Evolutionary conservation across 1,139 yeast species (phyloP), one percentile per base, ranked within the genome.

Genomic region (Diutina ranongensis): DNA sequence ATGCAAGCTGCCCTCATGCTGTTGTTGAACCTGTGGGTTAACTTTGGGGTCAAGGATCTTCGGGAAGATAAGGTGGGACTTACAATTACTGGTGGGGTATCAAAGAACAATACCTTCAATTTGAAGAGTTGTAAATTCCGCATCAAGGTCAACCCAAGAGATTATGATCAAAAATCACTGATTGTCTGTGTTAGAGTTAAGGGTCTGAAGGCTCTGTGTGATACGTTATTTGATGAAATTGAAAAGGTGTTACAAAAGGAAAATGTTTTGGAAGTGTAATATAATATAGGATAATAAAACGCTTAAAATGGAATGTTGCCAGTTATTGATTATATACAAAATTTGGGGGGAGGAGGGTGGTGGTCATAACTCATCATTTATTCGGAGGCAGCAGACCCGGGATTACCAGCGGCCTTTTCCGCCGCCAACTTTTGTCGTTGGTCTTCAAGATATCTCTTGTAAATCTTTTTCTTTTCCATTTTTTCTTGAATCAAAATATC

Each of bases 61-160:
- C 65, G 64, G 45, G 64, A 74, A 46, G 74, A 72, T 53, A 65
- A 68, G 36, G 61, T 66, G 15, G 63, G 67, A 8, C 62, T 64
- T 53, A 66, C 66, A 35, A 69, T 83, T 35, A 72, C 73, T 20
- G 89, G 87, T 44, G 70, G 76, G 19, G 72, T 83, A 42, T 68
- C 85, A 1, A 78, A 74, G 51, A 67, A 72, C 50, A 82, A 82
- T 59, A 68, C 81, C 1, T 65, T 82, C 55, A 75, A 81, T 46
- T 65, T 81, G 56, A 78, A 78, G 61, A 73, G 83, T 45, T 80
- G 87, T 54, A 72, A 74, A 52, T 81, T 83, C 59, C 73, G 78
- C 51, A 73, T 83, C 51, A 67, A 68, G 55, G 67, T 81, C 33
- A 64, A 64, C 48, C 52, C 55, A 19, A 49, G 52, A 8, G 42